Evolutionary conservation across 208 protist species (phyloP).

Genomic region (Trypanosoma avium): DNA sequence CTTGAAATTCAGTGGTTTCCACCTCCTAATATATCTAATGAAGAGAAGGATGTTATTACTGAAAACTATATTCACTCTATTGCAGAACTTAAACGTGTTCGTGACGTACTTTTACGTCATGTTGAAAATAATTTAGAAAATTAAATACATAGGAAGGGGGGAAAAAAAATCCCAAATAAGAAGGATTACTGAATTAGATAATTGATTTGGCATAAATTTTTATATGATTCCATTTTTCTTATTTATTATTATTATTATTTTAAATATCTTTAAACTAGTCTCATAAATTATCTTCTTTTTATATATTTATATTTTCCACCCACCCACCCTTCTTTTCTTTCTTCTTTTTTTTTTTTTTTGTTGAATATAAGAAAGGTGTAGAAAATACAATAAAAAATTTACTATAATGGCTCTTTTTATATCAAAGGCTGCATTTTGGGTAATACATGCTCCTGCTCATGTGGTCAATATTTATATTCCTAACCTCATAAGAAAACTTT

Average conservation of each 20-base stretch:
- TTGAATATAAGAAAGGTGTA: not conserved
- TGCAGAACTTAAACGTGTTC: conserved; percentile 75
- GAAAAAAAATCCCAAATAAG: too few species aligned
- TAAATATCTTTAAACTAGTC: not conserved
- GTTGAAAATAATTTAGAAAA: conserved; percentile 20
- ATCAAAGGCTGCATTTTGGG: not conserved
- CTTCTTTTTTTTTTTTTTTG: conserved; percentile 2
- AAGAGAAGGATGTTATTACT: conserved; percentile 10
- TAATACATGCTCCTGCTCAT: conserved; percentile 4
- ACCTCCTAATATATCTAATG: not conserved
- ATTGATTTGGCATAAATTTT: too few species aligned
- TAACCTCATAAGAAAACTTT: not conserved
- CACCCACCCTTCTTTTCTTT: too few species aligned
- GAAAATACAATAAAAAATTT: too few species aligned
- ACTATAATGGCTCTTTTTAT: not conserved
- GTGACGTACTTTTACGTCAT: conserved; percentile 60
- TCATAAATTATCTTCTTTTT: not conserved
- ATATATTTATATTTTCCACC: conserved; percentile 10
- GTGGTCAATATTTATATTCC: conserved; percentile 4
- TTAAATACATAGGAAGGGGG: conserved; percentile 16
- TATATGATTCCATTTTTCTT: too few species aligned
- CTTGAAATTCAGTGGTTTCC: conserved; percentile 48
- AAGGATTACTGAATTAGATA: too few species aligned
- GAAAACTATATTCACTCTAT: conserved; percentile 52
- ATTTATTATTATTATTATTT: too few species aligned